Conservation (phyloP, 495 filamentous ascomycete species). For the Rostrohypoxylon terebratum region DNA sequence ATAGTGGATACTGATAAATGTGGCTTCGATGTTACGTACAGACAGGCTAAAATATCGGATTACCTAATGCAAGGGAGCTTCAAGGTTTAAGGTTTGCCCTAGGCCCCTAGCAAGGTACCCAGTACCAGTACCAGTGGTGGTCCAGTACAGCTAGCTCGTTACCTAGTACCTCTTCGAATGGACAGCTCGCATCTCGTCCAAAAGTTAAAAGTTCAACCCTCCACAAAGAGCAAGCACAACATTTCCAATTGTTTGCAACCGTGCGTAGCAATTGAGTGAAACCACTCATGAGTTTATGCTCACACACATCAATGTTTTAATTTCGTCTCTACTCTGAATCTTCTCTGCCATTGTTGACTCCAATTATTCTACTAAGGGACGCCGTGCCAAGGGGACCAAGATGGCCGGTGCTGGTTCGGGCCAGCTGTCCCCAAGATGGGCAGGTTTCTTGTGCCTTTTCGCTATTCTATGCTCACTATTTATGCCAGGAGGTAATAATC, state of each 20-base stretch:
- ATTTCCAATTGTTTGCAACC: constrained; percentile 29
- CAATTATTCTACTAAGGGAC: constrained; percentile 22
- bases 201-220: not conserved
- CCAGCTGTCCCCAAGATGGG: constrained; percentile 68
- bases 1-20: not conserved
- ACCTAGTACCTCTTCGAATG: constrained; percentile 16
- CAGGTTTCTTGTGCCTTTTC: constrained; percentile 63
- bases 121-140: too few relatives aligned
- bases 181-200: constrained; percentile 35
- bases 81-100: not conserved
- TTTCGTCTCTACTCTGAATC: constrained; percentile 24
- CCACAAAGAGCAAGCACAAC: constrained; percentile 14
- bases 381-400: constrained; percentile 36
- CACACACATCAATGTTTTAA: constrained; percentile 23
- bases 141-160: constrained; percentile 1
- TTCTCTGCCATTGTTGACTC: constrained; percentile 26
- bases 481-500: constrained; percentile 58
- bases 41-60: constrained; percentile 22
- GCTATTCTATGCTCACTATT: constrained; percentile 59
- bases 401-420: constrained; percentile 49
- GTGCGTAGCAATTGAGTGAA: constrained; percentile 27
- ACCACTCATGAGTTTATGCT: constrained; percentile 26
- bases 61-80: constrained; percentile 26
- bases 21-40: constrained; percentile 13
- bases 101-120: not conserved